Conservation (phyloP, 2,329 filamentous ascomycete species). For the Neocatenulostroma microsporum region DNA sequence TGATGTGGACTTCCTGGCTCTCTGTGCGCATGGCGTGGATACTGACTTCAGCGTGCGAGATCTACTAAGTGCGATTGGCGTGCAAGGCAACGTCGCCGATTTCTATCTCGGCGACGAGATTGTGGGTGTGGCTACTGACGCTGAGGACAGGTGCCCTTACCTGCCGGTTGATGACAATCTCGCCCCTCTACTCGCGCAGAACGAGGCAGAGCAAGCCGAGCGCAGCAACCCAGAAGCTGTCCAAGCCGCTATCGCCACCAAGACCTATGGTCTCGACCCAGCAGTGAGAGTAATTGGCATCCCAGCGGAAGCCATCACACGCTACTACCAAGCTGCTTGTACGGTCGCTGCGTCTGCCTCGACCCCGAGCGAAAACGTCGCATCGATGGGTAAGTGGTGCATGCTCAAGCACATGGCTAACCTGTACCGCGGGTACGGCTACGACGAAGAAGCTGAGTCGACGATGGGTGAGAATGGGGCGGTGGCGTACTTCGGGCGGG, state of each 20-base stretch:
- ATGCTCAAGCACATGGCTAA: too few relatives aligned
- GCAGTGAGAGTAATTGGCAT: neutral
- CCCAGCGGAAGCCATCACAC: neutral
- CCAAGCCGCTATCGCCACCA: neutral
- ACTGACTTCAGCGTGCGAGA: conserved; percentile 1
- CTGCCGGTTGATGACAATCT: neutral
- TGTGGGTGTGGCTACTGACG: too few relatives aligned
- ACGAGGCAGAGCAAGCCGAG: conserved; percentile 3
- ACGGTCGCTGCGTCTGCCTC: too few relatives aligned
- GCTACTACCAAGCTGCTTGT: neutral
- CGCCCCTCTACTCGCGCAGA: conserved; percentile 5
- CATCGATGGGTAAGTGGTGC: too few relatives aligned
- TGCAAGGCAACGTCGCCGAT: neutral
- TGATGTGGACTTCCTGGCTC: conserved; percentile 1
- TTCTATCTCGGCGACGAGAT: conserved; percentile 1
- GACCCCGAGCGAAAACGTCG: too few relatives aligned
- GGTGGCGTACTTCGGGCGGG: too few relatives aligned
- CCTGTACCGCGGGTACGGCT: too few relatives aligned
- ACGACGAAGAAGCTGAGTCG: too few relatives aligned
- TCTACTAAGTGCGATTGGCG: conserved; percentile 3
- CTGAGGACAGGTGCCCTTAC: too few relatives aligned
- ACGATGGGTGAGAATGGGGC: too few relatives aligned
- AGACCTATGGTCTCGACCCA: neutral
- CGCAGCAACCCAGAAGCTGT: neutral
- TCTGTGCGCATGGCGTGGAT: conserved; percentile 2